Base-by-base conservation (phyloP, 2,329 filamentous ascomycete genomes). In the Arthroderma sp. region DNA sequence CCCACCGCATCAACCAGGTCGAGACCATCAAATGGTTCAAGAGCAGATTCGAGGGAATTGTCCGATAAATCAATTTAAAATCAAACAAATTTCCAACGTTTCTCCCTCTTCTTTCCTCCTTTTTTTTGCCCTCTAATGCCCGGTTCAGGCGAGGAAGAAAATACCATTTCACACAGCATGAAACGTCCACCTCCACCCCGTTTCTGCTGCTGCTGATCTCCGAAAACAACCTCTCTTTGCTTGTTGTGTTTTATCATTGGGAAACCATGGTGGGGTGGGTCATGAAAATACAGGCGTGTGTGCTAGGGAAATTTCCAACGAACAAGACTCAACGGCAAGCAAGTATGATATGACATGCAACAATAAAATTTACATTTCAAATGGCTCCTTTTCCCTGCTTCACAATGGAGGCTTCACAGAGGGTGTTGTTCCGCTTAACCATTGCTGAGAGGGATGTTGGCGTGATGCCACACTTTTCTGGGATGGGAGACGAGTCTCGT, bases 21-120 rank as follows among this genome's bases (percentile, higher is more conserved):
- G 93, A 98, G 85, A 96, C 91, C 72, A 79, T 97, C 80, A 95
- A 91, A 82, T 98, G 93, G 93, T 98, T 87, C 83, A 88, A 88
- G 82, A 84, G 82, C 76, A 85, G 90, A 78, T 96, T 95, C 85
- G 90, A 97, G 76, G 93, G 91, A 76, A 97, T 97, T 76, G 89
- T 98, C 80, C 86, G 93, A 82, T 97, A 95, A 88, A 84, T 57
- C 23, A 55, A 31, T 35, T 38, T 38, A 15, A 39, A 54, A 38
- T 54, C 21, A 54, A 54, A 38, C 33, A 39, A 54, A 38, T 21
- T 54, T 25, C 37, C 51, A n/a, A 7, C 49, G 23, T 19, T 52
- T 54, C 11, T 54, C 35, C 21, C 33, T 15, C 15, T 21, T 7
- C 41, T n/a, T 35, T 44, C 25, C n/a, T 43, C 31, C 9, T 38